Conservation (phyloP, 169 alveolate genomes). For the Babesia bovis region DNA sequence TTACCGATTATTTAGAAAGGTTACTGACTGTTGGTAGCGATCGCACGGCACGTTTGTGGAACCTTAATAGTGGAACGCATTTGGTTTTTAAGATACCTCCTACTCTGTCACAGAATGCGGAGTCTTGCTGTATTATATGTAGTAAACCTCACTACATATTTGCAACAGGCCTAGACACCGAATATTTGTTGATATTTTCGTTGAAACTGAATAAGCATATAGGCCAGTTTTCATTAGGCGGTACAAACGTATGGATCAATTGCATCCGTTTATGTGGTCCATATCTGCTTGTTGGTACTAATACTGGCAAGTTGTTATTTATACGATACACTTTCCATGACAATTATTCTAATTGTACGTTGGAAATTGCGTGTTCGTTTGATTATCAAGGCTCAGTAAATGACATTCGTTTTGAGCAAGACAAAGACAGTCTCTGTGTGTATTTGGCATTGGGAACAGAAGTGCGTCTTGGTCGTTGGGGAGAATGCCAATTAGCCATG, state of each 20-base stretch:
- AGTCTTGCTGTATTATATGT: constrained; percentile 37
- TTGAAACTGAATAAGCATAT: constrained; percentile 44
- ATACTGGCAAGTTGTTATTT: constrained; percentile 33
- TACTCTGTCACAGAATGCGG: constrained; percentile 57
- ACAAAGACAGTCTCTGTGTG: background rate
- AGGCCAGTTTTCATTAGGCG: constrained; percentile 28
- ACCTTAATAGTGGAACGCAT: constrained; percentile 58
- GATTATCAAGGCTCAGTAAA: constrained; percentile 46
- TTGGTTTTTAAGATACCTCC: constrained; percentile 54
- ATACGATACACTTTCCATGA: constrained; percentile 20
- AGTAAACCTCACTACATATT: constrained; percentile 51
- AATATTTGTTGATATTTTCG: constrained; percentile 42
- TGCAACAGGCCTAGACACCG: constrained; percentile 61
- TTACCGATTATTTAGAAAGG: constrained; percentile 36
- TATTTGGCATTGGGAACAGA: constrained; percentile 56
- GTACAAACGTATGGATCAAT: constrained; percentile 28
- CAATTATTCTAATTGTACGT: constrained; percentile 20
- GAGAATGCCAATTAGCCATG: background rate
- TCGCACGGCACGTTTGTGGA: constrained; percentile 65
- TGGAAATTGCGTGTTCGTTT: constrained; percentile 10
- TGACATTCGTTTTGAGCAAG: constrained; percentile 18
- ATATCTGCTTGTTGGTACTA: constrained; percentile 46
- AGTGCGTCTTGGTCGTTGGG: constrained; percentile 64
- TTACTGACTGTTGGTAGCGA: constrained; percentile 47
- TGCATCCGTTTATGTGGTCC: constrained; percentile 31